Evolutionary conservation across 1,284 basidiomycete species (phyloP), one percentile per base, ranked within the genome.

Genomic region (Rhodotorula sp.): DNA sequence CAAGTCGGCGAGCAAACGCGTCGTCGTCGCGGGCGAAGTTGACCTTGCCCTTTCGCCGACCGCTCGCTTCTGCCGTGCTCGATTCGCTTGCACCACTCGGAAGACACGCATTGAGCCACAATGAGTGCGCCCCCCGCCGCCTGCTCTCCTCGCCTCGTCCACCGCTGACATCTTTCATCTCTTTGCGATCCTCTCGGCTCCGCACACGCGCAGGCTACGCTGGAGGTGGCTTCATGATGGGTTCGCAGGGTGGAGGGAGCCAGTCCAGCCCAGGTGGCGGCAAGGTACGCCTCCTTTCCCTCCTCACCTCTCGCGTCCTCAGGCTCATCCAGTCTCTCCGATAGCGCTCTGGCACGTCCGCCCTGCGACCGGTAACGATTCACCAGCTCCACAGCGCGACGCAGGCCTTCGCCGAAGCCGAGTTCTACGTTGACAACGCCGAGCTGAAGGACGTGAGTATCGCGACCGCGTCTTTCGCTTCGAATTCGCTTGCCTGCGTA

Each of bases 381-480:
- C 86, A 88, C 64, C 93, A 96, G 80, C 84, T 97, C 59, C 77
- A 84, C 58, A 85, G 86, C 73, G 91, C 94, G 4, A 84, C 83
- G 46, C 93, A 96, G 82, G 84, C 88, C 10, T 91, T 96, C 78
- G 84, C 89, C 0, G 94, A 98, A 74, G 89, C 92, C 2, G 91
- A 94, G 62, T 94, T 93, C 86, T 85, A 84, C 64, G 85, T 97
- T 58, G 92, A 94, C 73, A 88, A 87, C 29, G 81, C 84, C 9
- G 91, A 95, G 73, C 84, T 95, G 66, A 89, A 89, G 62, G 90
- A 93, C 80, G 91, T 92, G 73, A 67, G 84, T 81, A n/a, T n/a
- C 6, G 6, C 4, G 27, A 0, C 19, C n/a, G 19, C 20, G 30
- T 20, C 32, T 54, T 11, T 22, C 7, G 17, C 13, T 24, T 20